These are phyloP conservation scores for Talaromyces sp. DNA, from an alignment of 2,329 filamentous ascomycete genomes.

Conservation along the genomic window DNA sequence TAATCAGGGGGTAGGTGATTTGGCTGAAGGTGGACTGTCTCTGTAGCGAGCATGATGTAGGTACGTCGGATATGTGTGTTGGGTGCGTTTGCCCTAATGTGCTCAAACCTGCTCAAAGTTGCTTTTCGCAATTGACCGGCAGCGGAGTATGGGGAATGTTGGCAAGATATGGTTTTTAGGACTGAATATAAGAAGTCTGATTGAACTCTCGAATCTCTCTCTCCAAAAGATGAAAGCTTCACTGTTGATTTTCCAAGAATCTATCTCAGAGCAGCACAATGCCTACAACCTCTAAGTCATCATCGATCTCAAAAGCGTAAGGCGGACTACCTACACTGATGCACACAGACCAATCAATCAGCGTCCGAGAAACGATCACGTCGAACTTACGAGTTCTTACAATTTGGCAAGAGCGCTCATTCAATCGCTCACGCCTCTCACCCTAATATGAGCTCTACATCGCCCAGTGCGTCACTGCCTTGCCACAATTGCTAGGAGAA, in stretches of 20 bases:
- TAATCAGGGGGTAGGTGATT: not conserved
- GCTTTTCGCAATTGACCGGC: not conserved
- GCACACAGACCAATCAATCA: conserved; percentile 8
- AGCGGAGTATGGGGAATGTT: not conserved
- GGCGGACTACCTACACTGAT: not conserved
- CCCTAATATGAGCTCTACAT: not conserved
- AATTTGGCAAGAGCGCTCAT: not conserved
- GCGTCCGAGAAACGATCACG: not conserved
- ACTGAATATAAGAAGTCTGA: not conserved
- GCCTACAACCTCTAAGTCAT: not conserved
- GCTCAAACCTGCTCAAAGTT: conserved; percentile 6
- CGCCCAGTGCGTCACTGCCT: not conserved
- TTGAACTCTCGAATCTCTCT: not conserved
- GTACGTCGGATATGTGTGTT: not conserved
- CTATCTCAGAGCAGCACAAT: not conserved
- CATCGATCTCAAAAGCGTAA: not conserved
- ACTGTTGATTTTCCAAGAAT: not conserved
- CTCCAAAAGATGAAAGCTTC: not conserved
- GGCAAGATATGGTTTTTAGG: not conserved
- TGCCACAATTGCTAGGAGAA: not conserved
- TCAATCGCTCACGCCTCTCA: not conserved
- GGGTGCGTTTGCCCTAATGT: conserved; percentile 12
- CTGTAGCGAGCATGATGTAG: conserved; percentile 8
- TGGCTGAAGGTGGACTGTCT: not conserved
- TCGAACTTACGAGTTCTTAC: not conserved